These are phyloP conservation scores for Malbranchea cinnamomea DNA, from an alignment of 2,329 filamentous ascomycete species.

Conservation along the genomic window DNA sequence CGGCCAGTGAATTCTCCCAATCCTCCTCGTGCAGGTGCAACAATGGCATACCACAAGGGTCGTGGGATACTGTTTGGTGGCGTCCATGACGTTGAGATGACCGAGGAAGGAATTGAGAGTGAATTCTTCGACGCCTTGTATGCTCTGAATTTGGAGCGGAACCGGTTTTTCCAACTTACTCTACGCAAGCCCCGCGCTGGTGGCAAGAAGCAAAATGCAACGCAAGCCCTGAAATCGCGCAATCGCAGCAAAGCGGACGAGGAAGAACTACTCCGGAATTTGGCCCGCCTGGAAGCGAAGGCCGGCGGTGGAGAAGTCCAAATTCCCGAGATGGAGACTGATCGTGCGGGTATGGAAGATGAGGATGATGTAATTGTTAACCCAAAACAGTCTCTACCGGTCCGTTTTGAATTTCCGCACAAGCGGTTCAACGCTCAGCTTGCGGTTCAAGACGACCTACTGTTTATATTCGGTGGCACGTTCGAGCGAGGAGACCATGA, in stretches of 20 bases:
- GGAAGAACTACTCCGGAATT: conserved; percentile 72
- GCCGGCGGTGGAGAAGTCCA: conserved; percentile 41
- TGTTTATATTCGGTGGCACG: conserved; percentile 91
- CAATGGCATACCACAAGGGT: conserved; percentile 88
- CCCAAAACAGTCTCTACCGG: conserved; percentile 43
- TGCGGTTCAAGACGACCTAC: conserved; percentile 76
- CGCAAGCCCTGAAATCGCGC: conserved; percentile 36
- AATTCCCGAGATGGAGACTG: conserved; percentile 23
- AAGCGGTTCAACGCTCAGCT: conserved; percentile 81
- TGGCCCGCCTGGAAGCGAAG: conserved; percentile 71
- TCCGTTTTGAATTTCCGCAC: conserved; percentile 74
- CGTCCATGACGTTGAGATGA: conserved; percentile 83
- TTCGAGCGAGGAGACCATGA: conserved; percentile 91
- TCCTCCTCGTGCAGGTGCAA: conserved; percentile 71
- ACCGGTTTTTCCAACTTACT: conserved; percentile 76
- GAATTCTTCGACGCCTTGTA: conserved; percentile 91
- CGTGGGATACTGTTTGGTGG: conserved; percentile 88
- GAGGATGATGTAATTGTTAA: conserved; percentile 39
- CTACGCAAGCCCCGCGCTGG: conserved; percentile 59
- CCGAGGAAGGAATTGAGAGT: conserved; percentile 87
- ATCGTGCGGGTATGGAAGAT: conserved; percentile 33
- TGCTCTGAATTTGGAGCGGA: conserved; percentile 89
- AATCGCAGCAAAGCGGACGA: conserved; percentile 73
- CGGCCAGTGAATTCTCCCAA: conserved; percentile 77
- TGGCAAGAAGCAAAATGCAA: conserved; percentile 39